A percentile compares a stretch with the other conserved stretches of the same genome.
phyloP scores from a whole-genome alignment of 208 protist species.

The Acanthamoeba castellanii region DNA sequence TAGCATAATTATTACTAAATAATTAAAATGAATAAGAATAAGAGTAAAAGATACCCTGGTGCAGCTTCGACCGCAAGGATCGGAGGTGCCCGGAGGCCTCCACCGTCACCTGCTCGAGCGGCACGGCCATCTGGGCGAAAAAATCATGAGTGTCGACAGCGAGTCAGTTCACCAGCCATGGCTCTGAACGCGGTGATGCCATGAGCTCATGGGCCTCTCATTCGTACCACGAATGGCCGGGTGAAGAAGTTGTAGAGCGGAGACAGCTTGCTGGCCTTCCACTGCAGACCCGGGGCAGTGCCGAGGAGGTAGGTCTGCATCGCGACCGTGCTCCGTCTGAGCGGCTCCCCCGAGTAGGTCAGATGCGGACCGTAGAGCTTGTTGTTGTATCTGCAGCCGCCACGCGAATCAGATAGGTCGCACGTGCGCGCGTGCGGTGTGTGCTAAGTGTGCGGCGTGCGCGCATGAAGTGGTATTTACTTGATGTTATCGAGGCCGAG shows the following conservation, averaged over 20 bases:
- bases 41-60: not conserved
- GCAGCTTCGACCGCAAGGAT: not conserved
- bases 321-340: not conserved
- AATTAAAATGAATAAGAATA: not conserved
- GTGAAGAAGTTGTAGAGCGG: not conserved
- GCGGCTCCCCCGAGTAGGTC: not conserved
- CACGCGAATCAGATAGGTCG: not conserved
- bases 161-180: not conserved
- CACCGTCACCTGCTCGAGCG: conserved; percentile 21
- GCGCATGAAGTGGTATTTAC: not conserved
- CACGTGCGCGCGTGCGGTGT: not conserved
- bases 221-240: not conserved
- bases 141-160: not conserved
- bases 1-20: no score
- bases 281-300: not conserved
- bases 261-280: not conserved
- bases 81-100: not conserved
- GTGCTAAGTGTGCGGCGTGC: not conserved
- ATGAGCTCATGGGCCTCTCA: not conserved
- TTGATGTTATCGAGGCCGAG: conserved; percentile 48
- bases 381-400: conserved; percentile 18
- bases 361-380: conserved; percentile 41
- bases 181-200: no score
- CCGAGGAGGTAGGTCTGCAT: conserved; percentile 39
- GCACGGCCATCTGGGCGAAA: not conserved